Percentiles rank a stretch among this genome's conserved stretches.
Conservation (phyloP, 2,329 filamentous ascomycete species). For the Trichoderma polysporum region DNA sequence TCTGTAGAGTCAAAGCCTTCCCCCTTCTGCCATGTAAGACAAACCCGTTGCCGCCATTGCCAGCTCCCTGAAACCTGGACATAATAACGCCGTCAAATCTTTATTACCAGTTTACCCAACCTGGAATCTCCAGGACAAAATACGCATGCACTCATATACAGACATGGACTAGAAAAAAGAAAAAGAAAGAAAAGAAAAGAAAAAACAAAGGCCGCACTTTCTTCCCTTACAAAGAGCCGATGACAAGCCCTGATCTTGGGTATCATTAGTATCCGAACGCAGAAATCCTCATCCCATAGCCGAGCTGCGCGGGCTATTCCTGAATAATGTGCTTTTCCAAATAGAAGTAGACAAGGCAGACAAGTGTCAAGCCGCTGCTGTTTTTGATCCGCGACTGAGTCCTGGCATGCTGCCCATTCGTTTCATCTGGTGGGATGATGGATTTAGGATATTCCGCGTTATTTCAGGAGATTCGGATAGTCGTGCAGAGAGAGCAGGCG, state of each 20-base stretch:
- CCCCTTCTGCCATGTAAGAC: constrained; percentile 15
- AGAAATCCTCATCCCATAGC: constrained; percentile 23
- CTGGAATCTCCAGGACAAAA: constrained; percentile 12
- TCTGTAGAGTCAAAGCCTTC: constrained; percentile 8
- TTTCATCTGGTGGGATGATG: constrained; percentile 36
- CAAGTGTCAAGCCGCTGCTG: constrained; percentile 34
- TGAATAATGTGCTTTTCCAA: constrained; percentile 10
- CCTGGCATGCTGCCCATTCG: constrained; percentile 34
- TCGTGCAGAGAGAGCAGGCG: constrained; percentile 30
- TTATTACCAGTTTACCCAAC: constrained; percentile 19
- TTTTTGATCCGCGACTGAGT: constrained; percentile 36
- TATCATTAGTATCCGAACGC: constrained; percentile 40
- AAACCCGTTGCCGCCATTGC: constrained; percentile 10
- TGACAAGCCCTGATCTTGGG: constrained; percentile 31
- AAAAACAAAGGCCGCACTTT: constrained; percentile 23
- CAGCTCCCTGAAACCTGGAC: constrained; percentile 11
- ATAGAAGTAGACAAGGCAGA: neutral
- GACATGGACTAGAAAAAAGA: constrained; percentile 6
- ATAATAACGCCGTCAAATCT: constrained; percentile 17
- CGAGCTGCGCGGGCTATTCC: neutral
- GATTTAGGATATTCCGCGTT: constrained; percentile 38
- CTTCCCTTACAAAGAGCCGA: constrained; percentile 27
- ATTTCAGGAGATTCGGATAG: constrained; percentile 47
- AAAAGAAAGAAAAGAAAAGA: neutral
- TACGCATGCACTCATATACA: neutral